Conservation (phyloP, 768 basidiomycete species). For the Boletellus sp. region DNA sequence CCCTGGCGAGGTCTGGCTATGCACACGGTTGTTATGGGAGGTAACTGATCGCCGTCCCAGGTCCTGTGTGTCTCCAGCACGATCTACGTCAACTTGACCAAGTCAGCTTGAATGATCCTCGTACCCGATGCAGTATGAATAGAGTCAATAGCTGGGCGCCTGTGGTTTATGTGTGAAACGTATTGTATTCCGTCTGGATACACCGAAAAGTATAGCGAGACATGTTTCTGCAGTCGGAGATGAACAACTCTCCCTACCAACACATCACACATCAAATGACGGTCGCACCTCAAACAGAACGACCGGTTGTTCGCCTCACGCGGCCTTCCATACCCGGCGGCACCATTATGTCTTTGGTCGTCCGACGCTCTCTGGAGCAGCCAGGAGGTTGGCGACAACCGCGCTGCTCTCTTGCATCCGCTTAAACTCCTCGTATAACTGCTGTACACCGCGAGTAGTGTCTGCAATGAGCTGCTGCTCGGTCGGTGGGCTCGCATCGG, state of each 20-base stretch:
- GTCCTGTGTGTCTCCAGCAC: constrained; percentile 26
- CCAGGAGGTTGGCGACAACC: constrained; percentile 45
- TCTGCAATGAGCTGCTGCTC: constrained; percentile 47
- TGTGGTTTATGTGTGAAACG: background rate
- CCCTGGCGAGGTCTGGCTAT: constrained; percentile 48
- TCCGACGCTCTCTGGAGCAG: constrained; percentile 24
- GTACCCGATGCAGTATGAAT: background rate
- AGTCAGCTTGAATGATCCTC: constrained; percentile 4
- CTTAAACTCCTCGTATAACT: constrained; percentile 48
- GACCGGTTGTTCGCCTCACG: background rate
- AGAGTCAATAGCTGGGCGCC: background rate
- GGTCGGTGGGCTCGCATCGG: constrained; percentile 28
- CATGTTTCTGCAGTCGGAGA: background rate
- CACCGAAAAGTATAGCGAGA: background rate
- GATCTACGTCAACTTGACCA: constrained; percentile 22
- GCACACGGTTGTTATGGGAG: background rate
- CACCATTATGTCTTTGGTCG: constrained; percentile 11
- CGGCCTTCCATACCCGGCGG: background rate
- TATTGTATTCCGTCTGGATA: background rate
- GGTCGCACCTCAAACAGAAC: background rate
- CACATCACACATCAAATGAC: background rate
- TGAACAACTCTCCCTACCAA: too few relatives aligned
- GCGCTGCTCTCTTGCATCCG: constrained; percentile 54
- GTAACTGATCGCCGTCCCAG: constrained; percentile 9
- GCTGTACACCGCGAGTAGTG: constrained; percentile 41